Base-by-base conservation (phyloP, 2,329 filamentous ascomycete genomes). In the Berkeleyomyces rouxiae region DNA sequence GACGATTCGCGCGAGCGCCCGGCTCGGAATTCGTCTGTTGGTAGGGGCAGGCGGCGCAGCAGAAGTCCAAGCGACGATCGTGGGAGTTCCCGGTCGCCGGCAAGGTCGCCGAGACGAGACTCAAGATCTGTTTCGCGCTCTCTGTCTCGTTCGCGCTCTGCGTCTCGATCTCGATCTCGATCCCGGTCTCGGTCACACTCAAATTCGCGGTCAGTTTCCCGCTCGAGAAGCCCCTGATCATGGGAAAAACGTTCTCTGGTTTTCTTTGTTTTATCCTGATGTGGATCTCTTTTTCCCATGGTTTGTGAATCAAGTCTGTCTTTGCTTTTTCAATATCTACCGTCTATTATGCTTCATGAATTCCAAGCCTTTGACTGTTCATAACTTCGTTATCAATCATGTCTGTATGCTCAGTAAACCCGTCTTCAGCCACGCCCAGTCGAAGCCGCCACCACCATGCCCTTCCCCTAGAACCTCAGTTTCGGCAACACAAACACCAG, bases 401-500 rank as follows among this genome's bases (percentile, higher is more conserved):
- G 6, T 11, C 10, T 53, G 49, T 6, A 11, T 53, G 49, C 16
- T 31, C 31, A n/a, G 46, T 23, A 23, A 23, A 23, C 23, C 23
- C 23, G 23, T 23, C 23, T 23, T 23, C 23, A 23, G 23, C 46
- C 44, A 39, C 44, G 44, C 46, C 40, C 31, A n/a, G 46, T 53
- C 43, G 53, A 23, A 5, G 5, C 42, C 43, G 11, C 33, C 39
- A 6, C 36, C 40, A 10, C 40, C 16, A 13, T 39, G 42, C 7
- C 37, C 13, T 23, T 16, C 47, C 33, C n/a, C 33, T 57, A 96
- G 70, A 96, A 93, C 69, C 92, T 80, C 71, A 96, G 74, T 77
- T 96, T 97, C 0, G 92, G 92, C 70, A 90, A 76, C 59, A 92
- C 79, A 76, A 92, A 92, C 10, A 96, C 91, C 67, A 96, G 73